phyloP scores from a whole-genome alignment of 2,329 filamentous ascomycete species.

The Aspergillus nomiae region DNA sequence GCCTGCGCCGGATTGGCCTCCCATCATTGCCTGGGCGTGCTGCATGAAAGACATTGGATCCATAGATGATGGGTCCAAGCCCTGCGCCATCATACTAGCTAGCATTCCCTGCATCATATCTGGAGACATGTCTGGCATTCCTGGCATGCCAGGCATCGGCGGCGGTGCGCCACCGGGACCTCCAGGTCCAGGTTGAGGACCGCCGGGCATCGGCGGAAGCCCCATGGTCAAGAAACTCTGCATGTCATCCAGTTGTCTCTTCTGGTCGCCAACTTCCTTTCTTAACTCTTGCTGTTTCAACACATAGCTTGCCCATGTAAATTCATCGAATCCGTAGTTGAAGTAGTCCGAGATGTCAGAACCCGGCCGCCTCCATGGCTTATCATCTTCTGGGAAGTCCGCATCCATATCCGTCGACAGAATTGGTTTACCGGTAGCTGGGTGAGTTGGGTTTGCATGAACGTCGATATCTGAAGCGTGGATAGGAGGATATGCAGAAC shows the following conservation, averaged over 20 bases:
- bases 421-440: slow-evolving; percentile 74
- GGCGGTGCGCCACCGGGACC: slow-evolving; percentile 32
- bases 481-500: slow-evolving; percentile 66
- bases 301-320: slow-evolving; percentile 94
- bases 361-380: slow-evolving; percentile 92
- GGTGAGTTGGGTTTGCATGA: slow-evolving; percentile 77
- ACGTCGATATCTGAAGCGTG: slow-evolving; percentile 82
- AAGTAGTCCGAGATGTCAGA: slow-evolving; percentile 97
- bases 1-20: slow-evolving; percentile 42
- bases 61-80: slow-evolving; percentile 56
- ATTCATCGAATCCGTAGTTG: slow-evolving; percentile 99
- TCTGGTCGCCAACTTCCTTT: slow-evolving; percentile 77
- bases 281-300: slow-evolving; percentile 81
- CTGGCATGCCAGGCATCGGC: slow-evolving; percentile 39
- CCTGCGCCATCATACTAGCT: slow-evolving; percentile 55
- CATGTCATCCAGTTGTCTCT: slow-evolving; percentile 66
- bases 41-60: slow-evolving; percentile 58
- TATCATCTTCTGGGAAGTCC: slow-evolving; percentile 74
- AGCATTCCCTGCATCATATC: slow-evolving; percentile 64
- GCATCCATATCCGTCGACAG: slow-evolving; percentile 77
- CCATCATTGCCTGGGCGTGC: slow-evolving; percentile 54
- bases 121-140: slow-evolving; percentile 54
- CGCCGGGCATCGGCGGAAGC: slow-evolving; percentile 50
- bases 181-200: slow-evolving; percentile 29
- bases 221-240: slow-evolving; percentile 59